Evolutionary conservation across 768 basidiomycete species (phyloP), one percentile per base, ranked within the genome.

Genomic region (Termitomyces sp.): DNA sequence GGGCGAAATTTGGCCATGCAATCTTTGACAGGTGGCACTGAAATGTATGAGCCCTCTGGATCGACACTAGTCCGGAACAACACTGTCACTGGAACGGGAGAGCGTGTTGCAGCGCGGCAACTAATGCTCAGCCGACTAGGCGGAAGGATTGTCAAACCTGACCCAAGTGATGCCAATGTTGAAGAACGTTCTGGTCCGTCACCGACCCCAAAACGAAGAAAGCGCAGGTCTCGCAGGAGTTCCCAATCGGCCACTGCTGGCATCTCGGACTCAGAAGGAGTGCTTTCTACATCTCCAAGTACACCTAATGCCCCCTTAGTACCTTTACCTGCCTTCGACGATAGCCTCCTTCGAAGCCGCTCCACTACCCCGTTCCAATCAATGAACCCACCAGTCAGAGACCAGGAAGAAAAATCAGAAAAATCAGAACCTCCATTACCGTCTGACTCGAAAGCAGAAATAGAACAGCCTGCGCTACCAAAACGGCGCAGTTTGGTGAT

Each of bases 21-120:
- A 60, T 95, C 93, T 68, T 76, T 97, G 54, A 93, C 89, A 1
- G 89, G 90, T 40, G 88, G 86, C 27, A 78, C 80, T 47, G 89
- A 90, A 59, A 74, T 78, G 5, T 82, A 84, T 59, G 87, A 89
- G 57, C 75, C 82, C 45, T 77, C 83, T 16, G 53, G 56, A 23
- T 82, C 87, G 10, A 58, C 42, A 11, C 45, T 83, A 84, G 4
- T 81, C 83, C 81, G 92, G 55, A 92, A 89, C 63, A 92, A 92
- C 65, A 94, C 92, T 17, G 85, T 92, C 14, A 82, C 90, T 2
- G 91, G 90, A 31, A 58, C 57, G 6, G 90, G 88, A 29, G 91
- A 92, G 65, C 85, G 91, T 34, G 78, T 80, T 31, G 88, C 83
- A 29, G 90, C 87, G 12, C 81, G 91, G 42, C 81, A 83, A 63